Evolutionary conservation across 2,329 filamentous ascomycete species (phyloP), one percentile per base, ranked within the genome.

Genomic region (Aureobasidium sp.): DNA sequence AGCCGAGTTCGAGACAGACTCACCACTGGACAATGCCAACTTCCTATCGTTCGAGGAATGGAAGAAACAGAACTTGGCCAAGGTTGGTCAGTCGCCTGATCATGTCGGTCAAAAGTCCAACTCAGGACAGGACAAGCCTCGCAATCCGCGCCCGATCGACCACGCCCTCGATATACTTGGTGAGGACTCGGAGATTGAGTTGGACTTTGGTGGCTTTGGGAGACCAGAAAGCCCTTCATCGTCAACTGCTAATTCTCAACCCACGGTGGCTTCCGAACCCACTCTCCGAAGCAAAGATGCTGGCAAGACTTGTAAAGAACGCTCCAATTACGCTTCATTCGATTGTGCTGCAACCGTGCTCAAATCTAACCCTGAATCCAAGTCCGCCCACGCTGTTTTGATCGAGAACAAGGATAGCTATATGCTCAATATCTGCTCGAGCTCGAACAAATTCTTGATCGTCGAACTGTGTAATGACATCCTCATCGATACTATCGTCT

Each of bases 331-430:
- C 75, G 91, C 94, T 7, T 97, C 93, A 0, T 97, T 97, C 70
- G 94, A 99, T 73, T 96, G 91, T 64, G 94, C 94, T 11, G 94
- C 94, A 13, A 97, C 91, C 0, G 85, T 97, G 32, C 80, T 96
- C 64, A 97, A 97, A 77, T 90, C 90, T 2, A 96, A 95, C 70
- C 80, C 84, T 3, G 87, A 92, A 64, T 89, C 90, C 61, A 95
- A 94, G 73, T 95, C 94, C 64, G 82, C 91, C 16, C 95, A 91
- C 63, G 87, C 92, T 14, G 88, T 99, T 14, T 77, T 99, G 45
- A 86, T 96, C 45, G 94, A 99, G 78, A 97, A 97, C 76, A 97
- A 97, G 77, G 94, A 99, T 75, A 93, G 90, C 66, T 99, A 99
- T 74, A 96, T 99, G 91, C 82, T 97, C 49, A 90, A 97, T 66